phyloP scores from a whole-genome alignment of 2,329 filamentous ascomycete genomes.

The Aspergillus tanneri region DNA sequence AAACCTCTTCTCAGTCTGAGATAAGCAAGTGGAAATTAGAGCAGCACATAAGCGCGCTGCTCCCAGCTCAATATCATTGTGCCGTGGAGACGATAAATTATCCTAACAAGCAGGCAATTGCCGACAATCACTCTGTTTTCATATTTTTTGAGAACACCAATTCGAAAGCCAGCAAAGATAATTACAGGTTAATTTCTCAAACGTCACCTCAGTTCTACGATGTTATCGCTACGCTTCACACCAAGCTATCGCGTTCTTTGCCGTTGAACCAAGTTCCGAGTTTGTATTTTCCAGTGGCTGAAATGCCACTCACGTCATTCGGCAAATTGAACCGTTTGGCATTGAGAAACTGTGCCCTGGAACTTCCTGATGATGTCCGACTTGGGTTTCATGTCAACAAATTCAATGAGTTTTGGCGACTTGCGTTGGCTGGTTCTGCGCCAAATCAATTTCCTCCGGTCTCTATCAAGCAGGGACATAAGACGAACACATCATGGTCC shows the following conservation, averaged over 20 bases:
- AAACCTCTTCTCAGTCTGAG: conserved; percentile 2
- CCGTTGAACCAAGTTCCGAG: conserved; percentile 37
- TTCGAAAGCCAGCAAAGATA: neutral
- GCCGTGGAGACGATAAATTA: conserved; percentile 19
- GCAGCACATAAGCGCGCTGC: conserved; percentile 12
- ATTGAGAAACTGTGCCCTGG: conserved; percentile 16
- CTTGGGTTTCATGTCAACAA: conserved; percentile 21
- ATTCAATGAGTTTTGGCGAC: conserved; percentile 14
- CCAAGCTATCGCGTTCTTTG: conserved; percentile 23
- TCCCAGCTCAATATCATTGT: conserved; percentile 19
- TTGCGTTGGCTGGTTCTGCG: neutral
- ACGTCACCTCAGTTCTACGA: conserved; percentile 17
- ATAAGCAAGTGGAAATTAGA: conserved; percentile 14
- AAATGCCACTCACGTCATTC: conserved; percentile 31
- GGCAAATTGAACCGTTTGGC: conserved; percentile 35
- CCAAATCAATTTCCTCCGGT: neutral
- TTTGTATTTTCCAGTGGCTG: conserved; percentile 33
- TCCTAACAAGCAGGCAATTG: neutral
- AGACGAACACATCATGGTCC: neutral
- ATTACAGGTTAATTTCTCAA: conserved; percentile 11
- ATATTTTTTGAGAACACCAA: conserved; percentile 13
- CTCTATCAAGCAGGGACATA: neutral
- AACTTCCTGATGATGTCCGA: conserved; percentile 12
- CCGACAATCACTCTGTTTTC: conserved; percentile 22
- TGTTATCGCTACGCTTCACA: neutral